phyloP scores from a whole-genome alignment of 495 filamentous ascomycete genomes.

The Choiromyces venosus region DNA sequence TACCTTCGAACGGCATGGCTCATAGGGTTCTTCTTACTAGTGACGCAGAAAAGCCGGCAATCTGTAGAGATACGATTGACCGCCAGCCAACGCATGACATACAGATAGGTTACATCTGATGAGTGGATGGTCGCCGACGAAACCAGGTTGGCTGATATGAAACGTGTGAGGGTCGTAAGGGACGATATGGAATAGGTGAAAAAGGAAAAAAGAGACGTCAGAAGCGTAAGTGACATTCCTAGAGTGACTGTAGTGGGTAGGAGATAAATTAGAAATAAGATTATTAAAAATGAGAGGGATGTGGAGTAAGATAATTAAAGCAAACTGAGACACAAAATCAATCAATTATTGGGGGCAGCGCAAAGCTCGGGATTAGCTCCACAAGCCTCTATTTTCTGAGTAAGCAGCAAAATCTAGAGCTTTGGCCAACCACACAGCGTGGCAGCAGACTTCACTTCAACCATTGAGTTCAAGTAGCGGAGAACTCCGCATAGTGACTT shows the following conservation, averaged over 20 bases:
- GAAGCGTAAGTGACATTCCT: conserved; percentile 41
- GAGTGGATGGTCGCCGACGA: conserved; percentile 42
- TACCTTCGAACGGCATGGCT: conserved; percentile 39
- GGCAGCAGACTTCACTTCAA: background rate
- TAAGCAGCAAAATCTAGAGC: background rate
- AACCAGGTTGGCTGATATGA: conserved; percentile 41
- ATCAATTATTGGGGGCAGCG: background rate
- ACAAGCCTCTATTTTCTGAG: background rate
- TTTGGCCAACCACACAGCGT: background rate
- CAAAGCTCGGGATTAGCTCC: background rate
- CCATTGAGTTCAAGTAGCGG: background rate
- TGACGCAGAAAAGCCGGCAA: conserved; percentile 42
- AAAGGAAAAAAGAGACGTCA: conserved; percentile 40
- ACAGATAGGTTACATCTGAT: conserved; percentile 42
- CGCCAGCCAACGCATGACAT: conserved; percentile 42
- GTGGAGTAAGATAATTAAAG: background rate
- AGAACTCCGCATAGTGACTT: background rate
- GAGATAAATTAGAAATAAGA: conserved; percentile 7
- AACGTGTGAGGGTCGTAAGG: conserved; percentile 36
- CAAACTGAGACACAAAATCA: conserved; percentile 7
- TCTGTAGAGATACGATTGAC: conserved; percentile 40
- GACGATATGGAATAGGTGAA: conserved; percentile 40
- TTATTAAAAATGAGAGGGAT: conserved; percentile 15
- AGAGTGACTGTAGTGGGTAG: conserved; percentile 31
- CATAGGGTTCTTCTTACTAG: conserved; percentile 42